These are phyloP conservation scores for Coprinopsis strossmayeri DNA, from an alignment of 768 basidiomycete genomes.

Conservation along the genomic window DNA sequence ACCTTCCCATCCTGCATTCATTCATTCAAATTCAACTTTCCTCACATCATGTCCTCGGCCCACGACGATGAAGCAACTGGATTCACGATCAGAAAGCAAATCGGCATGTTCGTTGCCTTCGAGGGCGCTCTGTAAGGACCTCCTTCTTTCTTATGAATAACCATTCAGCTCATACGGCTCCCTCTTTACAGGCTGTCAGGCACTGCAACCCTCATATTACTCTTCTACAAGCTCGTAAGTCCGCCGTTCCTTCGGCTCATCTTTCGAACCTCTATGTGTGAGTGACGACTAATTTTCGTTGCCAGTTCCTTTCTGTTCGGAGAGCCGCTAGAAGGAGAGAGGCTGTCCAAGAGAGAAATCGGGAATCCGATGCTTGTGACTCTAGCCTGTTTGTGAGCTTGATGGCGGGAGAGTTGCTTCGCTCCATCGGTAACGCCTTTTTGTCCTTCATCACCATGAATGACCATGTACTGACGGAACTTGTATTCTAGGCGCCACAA, in stretches of 20 bases:
- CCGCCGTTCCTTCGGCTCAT: neutral
- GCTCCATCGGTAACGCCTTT: conserved; percentile 1
- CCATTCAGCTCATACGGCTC: neutral
- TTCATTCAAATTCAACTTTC: no score
- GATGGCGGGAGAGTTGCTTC: conserved; percentile 5
- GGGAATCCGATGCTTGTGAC: conserved; percentile 6
- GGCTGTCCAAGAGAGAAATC: neutral
- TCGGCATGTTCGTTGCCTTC: neutral
- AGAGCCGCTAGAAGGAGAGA: neutral
- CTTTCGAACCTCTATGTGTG: neutral
- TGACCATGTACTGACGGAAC: neutral
- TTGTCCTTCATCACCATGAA: neutral
- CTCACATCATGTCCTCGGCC: conserved; percentile 2
- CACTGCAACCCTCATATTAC: neutral
- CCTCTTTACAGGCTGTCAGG: conserved; percentile 1
- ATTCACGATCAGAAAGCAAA: neutral
- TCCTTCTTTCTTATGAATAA: neutral
- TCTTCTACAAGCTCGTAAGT: conserved; percentile 7
- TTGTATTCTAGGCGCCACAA: neutral
- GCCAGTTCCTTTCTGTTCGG: neutral
- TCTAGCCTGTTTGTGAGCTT: conserved; percentile 5
- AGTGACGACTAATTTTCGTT: neutral
- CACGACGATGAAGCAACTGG: neutral
- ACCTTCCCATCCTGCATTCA: no score
- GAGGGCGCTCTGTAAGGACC: neutral